phyloP scores from a whole-genome alignment of 2,329 filamentous ascomycete species.

The Talaromyces pinophilus region DNA sequence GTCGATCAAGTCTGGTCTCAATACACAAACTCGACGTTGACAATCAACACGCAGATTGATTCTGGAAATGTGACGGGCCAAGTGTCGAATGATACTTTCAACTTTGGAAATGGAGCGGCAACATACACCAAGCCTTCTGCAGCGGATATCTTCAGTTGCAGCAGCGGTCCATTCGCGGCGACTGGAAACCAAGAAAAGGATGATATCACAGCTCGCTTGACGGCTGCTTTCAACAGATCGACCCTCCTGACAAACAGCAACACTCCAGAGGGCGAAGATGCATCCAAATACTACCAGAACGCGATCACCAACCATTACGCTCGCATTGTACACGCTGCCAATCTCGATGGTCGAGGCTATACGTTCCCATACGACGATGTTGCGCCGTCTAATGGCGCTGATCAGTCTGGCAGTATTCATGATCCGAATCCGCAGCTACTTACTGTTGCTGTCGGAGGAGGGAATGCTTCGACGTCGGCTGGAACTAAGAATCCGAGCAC shows the following conservation, averaged over 20 bases:
- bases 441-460: slow-evolving; percentile 59
- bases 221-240: slow-evolving; percentile 73
- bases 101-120: slow-evolving; percentile 47
- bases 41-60: slow-evolving; percentile 65
- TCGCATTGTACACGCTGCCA: slow-evolving; percentile 63
- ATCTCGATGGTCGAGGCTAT: slow-evolving; percentile 63
- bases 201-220: slow-evolving; percentile 70
- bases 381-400: slow-evolving; percentile 53
- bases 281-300: slow-evolving; percentile 56
- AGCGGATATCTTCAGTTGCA: slow-evolving; percentile 67
- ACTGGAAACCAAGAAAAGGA: slow-evolving; percentile 51
- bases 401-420: slow-evolving; percentile 65
- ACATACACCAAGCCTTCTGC: slow-evolving; percentile 60
- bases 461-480: slow-evolving; percentile 25
- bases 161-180: slow-evolving; percentile 60
- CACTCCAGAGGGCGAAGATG: slow-evolving; percentile 56
- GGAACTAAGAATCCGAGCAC: not conserved
- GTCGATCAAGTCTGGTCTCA: slow-evolving; percentile 54
- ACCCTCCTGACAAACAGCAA: slow-evolving; percentile 59
- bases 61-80: slow-evolving; percentile 56
- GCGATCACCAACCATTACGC: slow-evolving; percentile 66
- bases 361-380: slow-evolving; percentile 74
- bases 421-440: slow-evolving; percentile 58
- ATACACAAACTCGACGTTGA: slow-evolving; percentile 50
- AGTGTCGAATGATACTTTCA: slow-evolving; percentile 47